Evolutionary conservation across 345 rosid species (phyloP), one percentile per base, ranked within the genome.

Genomic region (Angophora floribunda): DNA sequence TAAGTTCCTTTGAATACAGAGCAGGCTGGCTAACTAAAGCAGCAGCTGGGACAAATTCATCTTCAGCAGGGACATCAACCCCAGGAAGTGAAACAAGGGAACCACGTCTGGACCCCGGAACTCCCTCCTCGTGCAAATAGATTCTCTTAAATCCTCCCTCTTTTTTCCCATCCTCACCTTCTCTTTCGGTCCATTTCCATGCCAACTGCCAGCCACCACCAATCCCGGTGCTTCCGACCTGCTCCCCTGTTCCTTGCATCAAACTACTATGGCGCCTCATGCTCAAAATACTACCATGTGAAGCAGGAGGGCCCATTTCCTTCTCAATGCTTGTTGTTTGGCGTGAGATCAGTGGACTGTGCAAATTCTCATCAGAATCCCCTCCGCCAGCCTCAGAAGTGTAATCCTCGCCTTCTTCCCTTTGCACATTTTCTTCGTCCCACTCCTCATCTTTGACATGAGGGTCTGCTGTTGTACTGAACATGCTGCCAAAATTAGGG

Each of bases 201-300:
- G 99, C 99, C 94, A 97, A 91, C 90, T 96, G 98, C 99, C 99
- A 97, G 57, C 98, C 99, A 44, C 98, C 96, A 80, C 99, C 99
- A 86, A 97, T 96, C n/a, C 98, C 99, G 85, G 97, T 93, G 85
- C 95, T 89, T 55, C 95, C 88, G 28, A 87, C 95, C 84, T 93
- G 91, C 82, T 96, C 99, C 16, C 94, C 97, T 41, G 87, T 86
- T 49, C 95, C 98, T 87, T 94, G 95, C 88, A 91, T 87, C 32
- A 97, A 97, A 13, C 96, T 96, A 90, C 98, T 95, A 79, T 92
- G 94, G 15, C 91, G 94, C 85, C 99, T 93, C 94, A 95, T 94
- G 93, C 95, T 92, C 32, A 94, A 52, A 79, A 92, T 88, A 89
- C 98, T 96, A 86, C 94, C 97, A 12, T 91, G 94, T 53, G 94